A percentile compares a stretch with the other conserved stretches of the same genome.
Conservation (phyloP, 1,139 yeast species). For the Hemisphaericaspora lyxosophila region DNA sequence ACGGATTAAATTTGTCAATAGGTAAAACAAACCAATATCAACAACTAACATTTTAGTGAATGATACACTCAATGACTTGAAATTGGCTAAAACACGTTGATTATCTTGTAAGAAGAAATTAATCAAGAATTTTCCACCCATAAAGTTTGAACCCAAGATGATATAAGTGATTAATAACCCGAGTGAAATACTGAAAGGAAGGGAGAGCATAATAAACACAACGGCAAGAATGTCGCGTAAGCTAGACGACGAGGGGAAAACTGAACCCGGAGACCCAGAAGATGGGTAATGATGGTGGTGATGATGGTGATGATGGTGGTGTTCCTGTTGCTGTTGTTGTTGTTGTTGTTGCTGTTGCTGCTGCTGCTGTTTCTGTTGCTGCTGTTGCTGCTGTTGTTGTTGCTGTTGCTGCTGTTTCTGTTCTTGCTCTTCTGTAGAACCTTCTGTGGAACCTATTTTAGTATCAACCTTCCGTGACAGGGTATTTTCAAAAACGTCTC, state of each 20-base stretch:
- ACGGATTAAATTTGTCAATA: slow-evolving; percentile 33
- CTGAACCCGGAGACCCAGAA: slow-evolving; percentile 3
- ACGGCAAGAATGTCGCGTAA: slow-evolving; percentile 47
- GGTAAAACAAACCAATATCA: slow-evolving; percentile 32
- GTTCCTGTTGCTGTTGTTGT: slow-evolving; percentile 3
- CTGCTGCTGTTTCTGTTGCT: slow-evolving; percentile 3
- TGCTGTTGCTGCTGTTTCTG: background rate
- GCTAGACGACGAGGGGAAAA: slow-evolving; percentile 23
- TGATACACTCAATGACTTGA: slow-evolving; percentile 20
- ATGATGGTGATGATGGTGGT: slow-evolving; percentile 4
- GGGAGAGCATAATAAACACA: slow-evolving; percentile 37
- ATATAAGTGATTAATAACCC: slow-evolving; percentile 38
- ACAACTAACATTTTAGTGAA: slow-evolving; percentile 25
- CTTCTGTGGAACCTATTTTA: background rate
- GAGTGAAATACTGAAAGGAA: slow-evolving; percentile 44
- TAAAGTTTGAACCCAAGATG: slow-evolving; percentile 40
- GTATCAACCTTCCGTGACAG: slow-evolving; percentile 1
- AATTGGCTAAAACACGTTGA: slow-evolving; percentile 6
- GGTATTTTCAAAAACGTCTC: slow-evolving; percentile 1
- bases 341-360: slow-evolving; percentile 1
- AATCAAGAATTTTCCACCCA: slow-evolving; percentile 43
- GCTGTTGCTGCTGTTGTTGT: slow-evolving; percentile 2
- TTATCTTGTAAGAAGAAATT: slow-evolving; percentile 20
- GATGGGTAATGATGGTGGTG: slow-evolving; percentile 7
- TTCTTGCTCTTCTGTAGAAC: too few species aligned